A percentile compares a stretch with the other conserved stretches of the same genome.
phyloP scores from a whole-genome alignment of 2,329 filamentous ascomycete genomes.

The Fusarium setosum region DNA sequence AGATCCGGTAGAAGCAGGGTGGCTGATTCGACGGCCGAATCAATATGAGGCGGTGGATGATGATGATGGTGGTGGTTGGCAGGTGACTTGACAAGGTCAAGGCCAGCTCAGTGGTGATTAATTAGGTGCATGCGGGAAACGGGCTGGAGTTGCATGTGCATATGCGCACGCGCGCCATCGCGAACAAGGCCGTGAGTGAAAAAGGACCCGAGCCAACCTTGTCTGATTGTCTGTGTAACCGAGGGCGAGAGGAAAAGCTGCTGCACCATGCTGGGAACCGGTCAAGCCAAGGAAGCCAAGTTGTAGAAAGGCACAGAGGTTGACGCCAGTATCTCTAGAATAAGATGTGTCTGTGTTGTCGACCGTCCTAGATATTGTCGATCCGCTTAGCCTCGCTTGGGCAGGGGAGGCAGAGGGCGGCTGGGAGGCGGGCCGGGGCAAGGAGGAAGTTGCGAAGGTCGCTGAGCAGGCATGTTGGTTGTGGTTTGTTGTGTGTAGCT shows the following conservation, averaged over 20 bases:
- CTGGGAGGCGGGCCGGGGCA: constrained; percentile 74
- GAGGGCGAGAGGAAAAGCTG: constrained; percentile 4
- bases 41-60: neutral
- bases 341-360: constrained; percentile 10
- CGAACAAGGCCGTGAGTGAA: constrained; percentile 25
- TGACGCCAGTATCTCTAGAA: no score
- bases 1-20: constrained; percentile 35
- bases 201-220: constrained; percentile 33
- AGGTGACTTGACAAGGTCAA: constrained; percentile 14
- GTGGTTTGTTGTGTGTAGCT: constrained; percentile 32
- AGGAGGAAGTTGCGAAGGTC: constrained; percentile 74
- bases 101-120: constrained; percentile 33
- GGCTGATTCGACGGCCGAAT: constrained; percentile 36
- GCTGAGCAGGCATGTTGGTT: constrained; percentile 65
- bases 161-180: constrained; percentile 28
- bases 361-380: constrained; percentile 17
- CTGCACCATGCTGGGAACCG: neutral
- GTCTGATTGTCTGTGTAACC: constrained; percentile 32
- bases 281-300: constrained; percentile 17
- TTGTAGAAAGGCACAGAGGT: neutral
- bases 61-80: constrained; percentile 8
- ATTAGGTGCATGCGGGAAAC: constrained; percentile 37
- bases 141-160: constrained; percentile 21
- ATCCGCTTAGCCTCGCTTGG: constrained; percentile 64
- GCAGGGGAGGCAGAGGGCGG: constrained; percentile 73